Percentiles rank a stretch among this genome's conserved stretches.
Evolutionary conservation across 2,329 filamentous ascomycete genomes (phyloP).

Genomic region (Pyricularia sp.): DNA sequence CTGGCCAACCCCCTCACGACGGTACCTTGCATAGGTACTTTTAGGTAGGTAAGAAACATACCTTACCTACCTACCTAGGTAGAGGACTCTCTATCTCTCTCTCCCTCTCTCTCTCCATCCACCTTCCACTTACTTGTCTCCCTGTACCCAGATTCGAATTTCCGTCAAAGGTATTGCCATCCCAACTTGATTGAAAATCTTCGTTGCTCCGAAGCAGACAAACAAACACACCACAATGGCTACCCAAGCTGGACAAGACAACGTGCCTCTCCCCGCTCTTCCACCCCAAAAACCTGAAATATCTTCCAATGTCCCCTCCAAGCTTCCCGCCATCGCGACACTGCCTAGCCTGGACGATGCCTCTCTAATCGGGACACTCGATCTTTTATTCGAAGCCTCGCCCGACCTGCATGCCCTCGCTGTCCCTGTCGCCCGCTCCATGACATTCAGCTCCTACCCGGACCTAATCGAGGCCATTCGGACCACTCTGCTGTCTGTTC

Average conservation of each 20-base stretch:
- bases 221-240: neutral
- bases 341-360: conserved; percentile 46
- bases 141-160: neutral
- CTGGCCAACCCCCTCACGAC: too few relatives aligned
- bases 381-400: conserved; percentile 79
- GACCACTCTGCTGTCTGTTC: conserved; percentile 49
- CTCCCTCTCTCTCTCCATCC: too few relatives aligned
- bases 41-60: too few relatives aligned
- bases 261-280: neutral
- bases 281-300: neutral
- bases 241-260: neutral
- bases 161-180: too few relatives aligned
- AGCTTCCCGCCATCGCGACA: conserved; percentile 47
- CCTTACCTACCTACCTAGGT: too few relatives aligned
- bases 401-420: conserved; percentile 63
- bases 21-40: too few relatives aligned
- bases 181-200: too few relatives aligned
- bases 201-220: neutral
- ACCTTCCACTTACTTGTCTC: too few relatives aligned
- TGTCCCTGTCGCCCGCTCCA: conserved; percentile 51
- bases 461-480: conserved; percentile 61
- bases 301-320: neutral
- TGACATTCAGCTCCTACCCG: conserved; percentile 55
- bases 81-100: too few relatives aligned
- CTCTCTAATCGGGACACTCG: conserved; percentile 51